Conservation (phyloP, 2,329 filamentous ascomycete species). For the Scedosporium aurantiacum region DNA sequence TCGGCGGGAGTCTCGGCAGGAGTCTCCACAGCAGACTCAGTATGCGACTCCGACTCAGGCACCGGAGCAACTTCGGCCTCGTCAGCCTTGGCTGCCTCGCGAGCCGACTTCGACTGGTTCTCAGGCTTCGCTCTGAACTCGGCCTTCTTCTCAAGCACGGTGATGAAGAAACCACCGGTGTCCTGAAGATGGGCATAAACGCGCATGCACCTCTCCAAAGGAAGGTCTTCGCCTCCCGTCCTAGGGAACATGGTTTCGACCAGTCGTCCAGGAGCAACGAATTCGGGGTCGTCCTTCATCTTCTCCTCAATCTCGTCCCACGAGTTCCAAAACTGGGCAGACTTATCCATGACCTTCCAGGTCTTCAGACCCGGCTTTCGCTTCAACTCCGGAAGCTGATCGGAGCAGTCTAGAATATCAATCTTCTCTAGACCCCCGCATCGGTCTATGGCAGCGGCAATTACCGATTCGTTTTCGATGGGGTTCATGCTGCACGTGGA, state of each 20-base stretch:
- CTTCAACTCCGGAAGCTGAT: constrained; percentile 65
- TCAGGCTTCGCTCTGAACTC: constrained; percentile 75
- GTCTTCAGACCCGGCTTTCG: constrained; percentile 63
- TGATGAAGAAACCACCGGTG: constrained; percentile 95
- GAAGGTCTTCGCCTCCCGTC: constrained; percentile 48
- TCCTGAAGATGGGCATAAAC: constrained; percentile 94
- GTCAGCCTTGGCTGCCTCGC: constrained; percentile 14
- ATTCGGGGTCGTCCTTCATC: constrained; percentile 44
- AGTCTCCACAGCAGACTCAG: constrained; percentile 6
- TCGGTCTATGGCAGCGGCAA: constrained; percentile 77
- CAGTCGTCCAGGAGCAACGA: constrained; percentile 54
- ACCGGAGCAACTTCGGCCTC: constrained; percentile 10
- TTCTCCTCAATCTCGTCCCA: constrained; percentile 74
- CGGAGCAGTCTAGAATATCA: constrained; percentile 71
- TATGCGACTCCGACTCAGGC: background rate
- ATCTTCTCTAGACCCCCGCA: constrained; percentile 79
- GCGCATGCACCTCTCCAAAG: constrained; percentile 81
- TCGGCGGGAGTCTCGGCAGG: constrained; percentile 9
- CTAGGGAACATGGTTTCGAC: constrained; percentile 74
- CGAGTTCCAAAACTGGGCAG: constrained; percentile 63
- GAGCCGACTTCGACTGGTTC: constrained; percentile 35
- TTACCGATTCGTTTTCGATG: constrained; percentile 88
- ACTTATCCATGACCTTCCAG: constrained; percentile 90
- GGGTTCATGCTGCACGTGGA: constrained; percentile 99
- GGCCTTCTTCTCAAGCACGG: constrained; percentile 80